phyloP scores from a whole-genome alignment of 768 basidiomycete species.

The Auriculariales sp. region DNA sequence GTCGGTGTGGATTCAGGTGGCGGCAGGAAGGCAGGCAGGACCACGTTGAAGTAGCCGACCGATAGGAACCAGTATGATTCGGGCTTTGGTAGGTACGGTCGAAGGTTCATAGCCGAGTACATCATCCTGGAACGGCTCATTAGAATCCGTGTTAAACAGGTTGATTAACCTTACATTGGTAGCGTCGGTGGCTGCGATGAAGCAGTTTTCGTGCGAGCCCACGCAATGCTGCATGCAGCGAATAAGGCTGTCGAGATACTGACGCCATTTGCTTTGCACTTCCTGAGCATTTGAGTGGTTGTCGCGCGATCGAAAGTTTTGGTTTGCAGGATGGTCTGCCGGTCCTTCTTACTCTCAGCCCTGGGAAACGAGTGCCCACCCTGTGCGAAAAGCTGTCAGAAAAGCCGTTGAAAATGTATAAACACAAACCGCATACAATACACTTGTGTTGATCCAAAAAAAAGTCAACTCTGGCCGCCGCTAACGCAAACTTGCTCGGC shows the following conservation, averaged over 20 bases:
- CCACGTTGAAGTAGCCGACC: constrained; percentile 71
- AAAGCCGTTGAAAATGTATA: not conserved
- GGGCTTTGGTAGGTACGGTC: constrained; percentile 34
- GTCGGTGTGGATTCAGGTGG: constrained; percentile 13
- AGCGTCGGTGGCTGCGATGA: constrained; percentile 22
- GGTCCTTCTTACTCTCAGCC: constrained; percentile 19
- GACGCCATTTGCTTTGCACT: constrained; percentile 56
- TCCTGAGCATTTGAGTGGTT: constrained; percentile 49
- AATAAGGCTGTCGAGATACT: constrained; percentile 67
- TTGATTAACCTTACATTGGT: constrained; percentile 29
- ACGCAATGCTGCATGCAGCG: constrained; percentile 61
- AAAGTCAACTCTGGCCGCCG: constrained; percentile 43
- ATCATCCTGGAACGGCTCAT: constrained; percentile 39
- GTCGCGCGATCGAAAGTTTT: constrained; percentile 37
- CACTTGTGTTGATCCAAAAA: constrained; percentile 35
- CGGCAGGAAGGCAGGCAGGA: constrained; percentile 61
- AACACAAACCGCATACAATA: constrained; percentile 26
- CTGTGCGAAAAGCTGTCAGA: constrained; percentile 18
- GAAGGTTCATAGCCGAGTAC: constrained; percentile 75
- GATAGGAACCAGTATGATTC: constrained; percentile 71
- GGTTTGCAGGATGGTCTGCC: constrained; percentile 58
- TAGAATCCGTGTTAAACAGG: not conserved
- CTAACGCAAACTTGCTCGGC: constrained; percentile 24
- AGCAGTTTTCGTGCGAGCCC: constrained; percentile 27
- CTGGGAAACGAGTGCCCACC: constrained; percentile 65